Base-by-base conservation (phyloP, 2,329 filamentous ascomycete species). In the Diaporthe destruens region DNA sequence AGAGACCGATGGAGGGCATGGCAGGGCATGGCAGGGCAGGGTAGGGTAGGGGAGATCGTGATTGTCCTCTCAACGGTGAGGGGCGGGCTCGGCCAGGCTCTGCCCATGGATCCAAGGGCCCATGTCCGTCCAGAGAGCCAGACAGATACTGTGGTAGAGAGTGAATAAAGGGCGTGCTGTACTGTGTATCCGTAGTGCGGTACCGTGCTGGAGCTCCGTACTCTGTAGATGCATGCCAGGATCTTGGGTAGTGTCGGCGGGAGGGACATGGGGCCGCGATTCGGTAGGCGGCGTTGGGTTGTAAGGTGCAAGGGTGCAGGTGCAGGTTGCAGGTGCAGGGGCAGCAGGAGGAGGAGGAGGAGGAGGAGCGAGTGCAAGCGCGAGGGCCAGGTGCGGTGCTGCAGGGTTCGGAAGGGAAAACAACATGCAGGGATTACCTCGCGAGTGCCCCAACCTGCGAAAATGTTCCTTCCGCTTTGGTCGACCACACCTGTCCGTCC, bases 401-500 rank as follows among this genome's bases (percentile, higher is more conserved):
- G 59, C 29, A 49, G 20, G 59, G 44, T 23, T 25, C 11, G 29
- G 39, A n/a, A 65, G 12, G 3, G 6, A 53, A 29, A 20, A 29
- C 61, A 25, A 29, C 14, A 18, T 63, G 69, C 69, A 74, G 55
- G 49, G 63, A 63, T 72, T 42, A 39, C 49, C 36, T 61, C 49
- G 67, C 49, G 18, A 69, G 53, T 54, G 63, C 47, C 20, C 57
- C 49, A 53, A 25, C 67, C 25, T 68, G 71, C 53, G 68, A 68
- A 63, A 44, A 57, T 54, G 49, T 70, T 69, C 71, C 66, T 74
- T 72, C 73, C 71, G 69, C 57, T 74, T 74, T 72, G 47, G 73
- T 72, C 73, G 44, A 72, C 61, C 63, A 71, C 68, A 49, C 61
- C 49, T 47, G 47, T 39, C 32, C n/a, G 47, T 51, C 20, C 49